Conservation (phyloP, 2,329 filamentous ascomycete species). For the Neocatenulostroma microsporum region DNA sequence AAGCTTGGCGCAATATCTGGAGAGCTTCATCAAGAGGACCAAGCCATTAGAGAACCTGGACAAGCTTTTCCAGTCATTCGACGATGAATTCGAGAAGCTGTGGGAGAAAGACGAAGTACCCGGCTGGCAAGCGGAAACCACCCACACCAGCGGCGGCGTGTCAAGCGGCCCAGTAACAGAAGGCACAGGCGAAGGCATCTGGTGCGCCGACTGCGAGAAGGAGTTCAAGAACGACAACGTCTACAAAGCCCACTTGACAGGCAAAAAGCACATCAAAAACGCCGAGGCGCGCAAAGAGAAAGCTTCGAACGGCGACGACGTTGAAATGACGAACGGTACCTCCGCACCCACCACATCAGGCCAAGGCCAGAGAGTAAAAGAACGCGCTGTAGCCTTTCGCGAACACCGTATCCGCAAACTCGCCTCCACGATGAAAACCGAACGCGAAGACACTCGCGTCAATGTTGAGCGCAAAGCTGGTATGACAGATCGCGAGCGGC, state of each 20-base stretch:
- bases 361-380: constrained; percentile 55
- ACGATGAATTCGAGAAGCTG: constrained; percentile 71
- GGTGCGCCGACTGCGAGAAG: constrained; percentile 88
- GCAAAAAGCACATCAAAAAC: constrained; percentile 87
- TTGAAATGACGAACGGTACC: constrained; percentile 12
- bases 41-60: constrained; percentile 80
- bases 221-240: constrained; percentile 95
- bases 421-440: constrained; percentile 72
- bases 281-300: constrained; percentile 55
- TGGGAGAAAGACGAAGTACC: constrained; percentile 75
- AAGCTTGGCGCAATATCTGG: constrained; percentile 71
- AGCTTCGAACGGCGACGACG: constrained; percentile 21
- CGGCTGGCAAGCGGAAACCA: constrained; percentile 59
- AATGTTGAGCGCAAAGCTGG: constrained; percentile 96
- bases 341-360: constrained; percentile 14
- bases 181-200: constrained; percentile 61
- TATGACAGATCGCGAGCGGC: constrained; percentile 93
- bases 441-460: constrained; percentile 79
- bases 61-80: constrained; percentile 66
- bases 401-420: constrained; percentile 78
- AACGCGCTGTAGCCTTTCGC: constrained; percentile 80
- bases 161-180: constrained; percentile 40
- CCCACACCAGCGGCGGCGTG: constrained; percentile 16
- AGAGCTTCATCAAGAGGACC: constrained; percentile 77
- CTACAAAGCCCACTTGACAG: constrained; percentile 78